phyloP scores from a whole-genome alignment of 1,284 basidiomycete species.

The Cutaneotrichosporon spelunceum region DNA sequence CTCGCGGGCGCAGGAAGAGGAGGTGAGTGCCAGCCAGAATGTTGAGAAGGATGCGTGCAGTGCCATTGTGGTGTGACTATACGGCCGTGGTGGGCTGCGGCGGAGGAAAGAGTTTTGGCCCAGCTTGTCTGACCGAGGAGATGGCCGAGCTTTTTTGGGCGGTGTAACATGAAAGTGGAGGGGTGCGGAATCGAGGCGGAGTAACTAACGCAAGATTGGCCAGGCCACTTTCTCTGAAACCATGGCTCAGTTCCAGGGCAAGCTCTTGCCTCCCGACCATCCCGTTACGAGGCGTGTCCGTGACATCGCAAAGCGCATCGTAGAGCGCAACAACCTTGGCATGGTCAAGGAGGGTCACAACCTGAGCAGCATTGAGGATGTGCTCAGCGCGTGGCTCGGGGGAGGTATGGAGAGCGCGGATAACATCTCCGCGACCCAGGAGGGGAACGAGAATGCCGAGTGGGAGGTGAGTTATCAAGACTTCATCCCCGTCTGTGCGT shows the following conservation, averaged over 20 bases:
- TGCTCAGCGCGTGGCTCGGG: constrained; percentile 9
- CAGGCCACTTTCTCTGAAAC: constrained; percentile 16
- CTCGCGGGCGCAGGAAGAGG: constrained; percentile 60
- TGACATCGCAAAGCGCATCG: constrained; percentile 67
- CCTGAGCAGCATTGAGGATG: constrained; percentile 39
- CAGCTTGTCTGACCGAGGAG: background rate
- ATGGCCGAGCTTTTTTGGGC: background rate
- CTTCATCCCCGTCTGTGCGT: background rate
- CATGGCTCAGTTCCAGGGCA: constrained; percentile 19
- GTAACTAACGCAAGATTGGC: constrained; percentile 16
- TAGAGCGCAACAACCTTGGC: constrained; percentile 70
- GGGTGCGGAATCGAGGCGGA: background rate
- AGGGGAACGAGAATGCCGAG: constrained; percentile 33
- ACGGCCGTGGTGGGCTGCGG: too few relatives aligned
- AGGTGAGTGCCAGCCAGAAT: constrained; percentile 34
- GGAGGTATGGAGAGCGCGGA: constrained; percentile 15
- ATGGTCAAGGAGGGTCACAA: constrained; percentile 53
- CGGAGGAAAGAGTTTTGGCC: too few relatives aligned
- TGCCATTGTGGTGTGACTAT: too few relatives aligned
- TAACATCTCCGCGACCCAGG: constrained; percentile 12
- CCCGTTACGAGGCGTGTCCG: constrained; percentile 65
- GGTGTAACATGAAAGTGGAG: background rate
- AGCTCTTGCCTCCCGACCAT: constrained; percentile 65
- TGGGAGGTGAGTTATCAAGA: constrained; percentile 44
- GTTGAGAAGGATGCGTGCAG: background rate